Conservation (phyloP, 2,329 filamentous ascomycete genomes). For the Alternaria hordeiaustralica region DNA sequence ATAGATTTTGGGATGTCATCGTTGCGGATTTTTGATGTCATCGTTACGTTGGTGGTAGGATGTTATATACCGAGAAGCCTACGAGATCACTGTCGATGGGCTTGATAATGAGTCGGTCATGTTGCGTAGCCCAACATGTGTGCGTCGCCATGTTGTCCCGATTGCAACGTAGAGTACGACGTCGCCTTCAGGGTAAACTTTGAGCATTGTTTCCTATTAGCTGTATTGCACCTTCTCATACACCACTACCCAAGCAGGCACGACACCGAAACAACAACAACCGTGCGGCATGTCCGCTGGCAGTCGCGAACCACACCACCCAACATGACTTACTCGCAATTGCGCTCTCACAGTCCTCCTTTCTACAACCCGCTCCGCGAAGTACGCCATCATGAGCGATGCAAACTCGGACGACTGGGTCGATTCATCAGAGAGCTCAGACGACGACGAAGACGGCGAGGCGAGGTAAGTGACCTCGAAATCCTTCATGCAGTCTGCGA, state of each 20-base stretch:
- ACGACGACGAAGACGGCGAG: not conserved
- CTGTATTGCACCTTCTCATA: not conserved
- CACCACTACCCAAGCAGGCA: not conserved
- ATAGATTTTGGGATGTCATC: not conserved
- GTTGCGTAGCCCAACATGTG: no score
- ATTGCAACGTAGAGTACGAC: not conserved
- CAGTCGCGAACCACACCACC: not conserved
- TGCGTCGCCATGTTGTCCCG: not conserved
- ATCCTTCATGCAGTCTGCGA: not conserved
- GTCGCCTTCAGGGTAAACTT: not conserved
- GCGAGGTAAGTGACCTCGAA: not conserved
- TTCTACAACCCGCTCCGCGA: not conserved
- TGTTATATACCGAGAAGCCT: not conserved
- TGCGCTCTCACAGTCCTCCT: not conserved
- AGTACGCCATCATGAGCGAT: not conserved
- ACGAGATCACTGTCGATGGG: no score
- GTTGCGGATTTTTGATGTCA: not conserved
- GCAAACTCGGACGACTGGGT: constrained; percentile 5
- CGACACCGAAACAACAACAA: not conserved
- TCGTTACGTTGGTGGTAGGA: not conserved
- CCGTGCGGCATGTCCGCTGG: not conserved
- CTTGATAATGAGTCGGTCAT: no score
- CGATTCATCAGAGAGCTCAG: not conserved
- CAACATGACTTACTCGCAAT: not conserved
- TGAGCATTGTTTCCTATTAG: not conserved